Evolutionary conservation across 257 asterid genomes (phyloP), one percentile per base, ranked within the genome.

Genomic region (Forsythia viridissima): DNA sequence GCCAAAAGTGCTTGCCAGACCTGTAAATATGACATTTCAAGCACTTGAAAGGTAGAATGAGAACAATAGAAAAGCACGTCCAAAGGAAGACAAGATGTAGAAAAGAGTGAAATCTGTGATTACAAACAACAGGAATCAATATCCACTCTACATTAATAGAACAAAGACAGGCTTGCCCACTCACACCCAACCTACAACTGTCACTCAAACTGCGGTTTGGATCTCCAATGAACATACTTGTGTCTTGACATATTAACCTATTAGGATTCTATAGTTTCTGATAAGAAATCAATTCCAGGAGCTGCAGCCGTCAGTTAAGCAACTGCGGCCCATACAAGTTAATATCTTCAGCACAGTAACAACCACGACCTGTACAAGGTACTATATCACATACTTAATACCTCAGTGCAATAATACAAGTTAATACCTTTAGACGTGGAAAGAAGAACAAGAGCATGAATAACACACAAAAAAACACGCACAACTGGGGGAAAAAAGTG

Each of bases 1-100:
- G 82, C 78, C 84, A 96, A 86, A 84, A 96, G 85, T 79, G 77
- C 91, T 89, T 96, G 99, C 99, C 99, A 96, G 44, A 96, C 96
- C 99, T 96, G 90, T 43, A 59, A 83, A 71, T 75, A 76, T 30
- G 16, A 73, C 72, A 51, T 84, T 80, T 77, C 59, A 71, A 83
- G 76, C 72, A 72, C 72, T 72, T 80, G 9, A 73, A 76, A 57
- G 40, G 40, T 39, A 67, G 42, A 71, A 72, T 34, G 48, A 37
- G 61, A 71, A 78, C 61, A 72, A 75, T 21, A 66, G 12, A 67
- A 36, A 40, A 74, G 36, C 71, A 69, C 61, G 52, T 63, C 72
- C 3, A 70, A 40, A 67, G 76, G 52, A 41, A 70, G 70, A 48
- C 75, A 72, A 63, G 66, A 70, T 11, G 70, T 42, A 75, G 57